phyloP scores from a whole-genome alignment of 371 early-diverging fungal species.

The Thermomucor indicae-seudaticae region DNA sequence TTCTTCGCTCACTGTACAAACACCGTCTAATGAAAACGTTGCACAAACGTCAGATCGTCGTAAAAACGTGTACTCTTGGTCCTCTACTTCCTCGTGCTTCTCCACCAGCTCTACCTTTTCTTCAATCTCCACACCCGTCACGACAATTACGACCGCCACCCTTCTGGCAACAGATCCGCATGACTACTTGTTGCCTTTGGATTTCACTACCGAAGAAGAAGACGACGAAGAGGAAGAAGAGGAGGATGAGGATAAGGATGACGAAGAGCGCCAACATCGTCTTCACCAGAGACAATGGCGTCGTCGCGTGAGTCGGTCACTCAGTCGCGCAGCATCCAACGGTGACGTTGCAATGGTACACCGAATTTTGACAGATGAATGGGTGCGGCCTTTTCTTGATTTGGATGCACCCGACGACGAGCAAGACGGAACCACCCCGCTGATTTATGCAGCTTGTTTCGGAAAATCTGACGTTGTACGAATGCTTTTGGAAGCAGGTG shows the following conservation, averaged over 20 bases:
- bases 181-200: neutral
- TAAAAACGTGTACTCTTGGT: constrained; percentile 11
- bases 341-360: constrained; percentile 91
- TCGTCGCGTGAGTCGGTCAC: constrained; percentile 23
- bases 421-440: no score
- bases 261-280: constrained; percentile 5
- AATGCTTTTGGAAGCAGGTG: constrained; percentile 66
- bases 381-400: constrained; percentile 58
- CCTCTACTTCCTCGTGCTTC: constrained; percentile 11
- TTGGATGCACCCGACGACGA: constrained; percentile 67
- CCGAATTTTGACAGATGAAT: constrained; percentile 50
- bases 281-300: constrained; percentile 16
- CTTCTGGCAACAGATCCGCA: neutral
- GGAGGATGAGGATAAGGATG: constrained; percentile 3
- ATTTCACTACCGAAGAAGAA: constrained; percentile 8
- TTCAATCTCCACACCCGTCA: constrained; percentile 7
- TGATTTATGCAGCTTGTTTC: constrained; percentile 83
- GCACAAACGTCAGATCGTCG: neutral
- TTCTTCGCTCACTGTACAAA: constrained; percentile 1
- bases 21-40: neutral
- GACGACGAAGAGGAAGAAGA: constrained; percentile 3
- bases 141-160: neutral
- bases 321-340: constrained; percentile 63
- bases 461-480: constrained; percentile 64
- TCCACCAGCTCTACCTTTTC: constrained; percentile 3